Conservation (phyloP, 257 asterid genomes). For the Osmanthus fragrans region DNA sequence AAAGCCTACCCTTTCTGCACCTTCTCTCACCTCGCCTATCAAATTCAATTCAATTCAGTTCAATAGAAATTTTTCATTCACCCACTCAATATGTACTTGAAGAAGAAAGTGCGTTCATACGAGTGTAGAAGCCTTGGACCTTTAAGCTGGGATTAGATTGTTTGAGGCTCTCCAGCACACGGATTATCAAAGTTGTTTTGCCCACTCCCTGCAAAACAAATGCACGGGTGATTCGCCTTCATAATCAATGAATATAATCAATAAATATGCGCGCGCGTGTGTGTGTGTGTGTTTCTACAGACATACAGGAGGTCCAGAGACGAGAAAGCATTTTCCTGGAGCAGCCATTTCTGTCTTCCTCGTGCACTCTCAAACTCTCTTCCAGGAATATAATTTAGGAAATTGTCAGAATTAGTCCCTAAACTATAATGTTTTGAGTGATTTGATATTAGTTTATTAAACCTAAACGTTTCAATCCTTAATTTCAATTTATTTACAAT, state of each 20-base stretch:
- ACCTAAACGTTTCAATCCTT: too few relatives aligned
- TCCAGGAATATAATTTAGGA: too few relatives aligned
- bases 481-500: too few relatives aligned
- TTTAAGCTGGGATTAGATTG: conserved; percentile 58
- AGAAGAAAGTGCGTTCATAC: conserved; percentile 36
- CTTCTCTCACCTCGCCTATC: conserved; percentile 84
- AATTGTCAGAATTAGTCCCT: neutral
- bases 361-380: neutral
- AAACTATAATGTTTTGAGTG: neutral
- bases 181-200: conserved; percentile 70
- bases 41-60: conserved; percentile 5
- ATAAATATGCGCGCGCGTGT: neutral
- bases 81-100: neutral
- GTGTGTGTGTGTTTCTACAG: neutral
- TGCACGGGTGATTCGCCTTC: neutral
- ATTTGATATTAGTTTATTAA: neutral
- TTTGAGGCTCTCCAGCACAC: conserved; percentile 65
- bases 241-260: neutral
- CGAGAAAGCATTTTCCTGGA: conserved; percentile 65
- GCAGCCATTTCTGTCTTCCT: conserved; percentile 42
- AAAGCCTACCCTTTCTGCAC: conserved; percentile 70
- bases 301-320: conserved; percentile 70
- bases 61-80: neutral
- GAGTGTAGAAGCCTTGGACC: conserved; percentile 80
- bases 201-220: conserved; percentile 67